Base-by-base conservation (phyloP, 2,329 filamentous ascomycete genomes). In the Falciphora oryzae region DNA sequence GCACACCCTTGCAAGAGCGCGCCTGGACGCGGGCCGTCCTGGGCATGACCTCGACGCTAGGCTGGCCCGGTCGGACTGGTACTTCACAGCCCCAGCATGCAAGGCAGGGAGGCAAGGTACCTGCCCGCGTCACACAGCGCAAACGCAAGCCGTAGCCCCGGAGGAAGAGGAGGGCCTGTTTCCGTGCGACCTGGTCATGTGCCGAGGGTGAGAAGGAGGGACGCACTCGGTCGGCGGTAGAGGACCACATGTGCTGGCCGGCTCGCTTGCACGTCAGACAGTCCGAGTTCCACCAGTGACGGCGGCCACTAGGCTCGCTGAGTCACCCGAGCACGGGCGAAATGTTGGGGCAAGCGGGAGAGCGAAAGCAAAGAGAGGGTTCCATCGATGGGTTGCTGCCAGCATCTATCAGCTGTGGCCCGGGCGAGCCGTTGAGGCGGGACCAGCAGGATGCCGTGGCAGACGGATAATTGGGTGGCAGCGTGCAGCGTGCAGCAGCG, bases 361-460 rank as follows among this genome's bases (percentile, higher is more conserved):
- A 53, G 29, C 29, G 29, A 18, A 62, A 13, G 16, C 27, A 6
- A 31, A 25, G 18, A 25, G 18, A n/a, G 35, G n/a, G 28, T 22
- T 29, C 11, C 4, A 8, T 13, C 11, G 32, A 8, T 13, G 8
- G 32, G 11, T 32, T 57, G 28, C 22, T 35, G 22, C 25, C 61
- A 29, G 53, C 29, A 29, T 31, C n/a, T n/a, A 57, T 56, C n/a
- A 58, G 14, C 57, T 25, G 28, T 16, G 31, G 18, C 18, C 18
- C n/a, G 56, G 13, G 53, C 56, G 53, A 58, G 62, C 62, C 62
- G 62, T 63, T 63, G 32, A 44, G 29, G 62, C 57, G 62, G 62
- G 29, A 31, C 44, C 44, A 57, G 56, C 56, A 32, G 61, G 61
- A 35, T 50, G 61, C 28, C 29, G 29, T 32, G 32, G 58, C 58